These are phyloP conservation scores for Cyclospora cayetanensis DNA, from an alignment of 169 alveolate species.

Conservation along the genomic window DNA sequence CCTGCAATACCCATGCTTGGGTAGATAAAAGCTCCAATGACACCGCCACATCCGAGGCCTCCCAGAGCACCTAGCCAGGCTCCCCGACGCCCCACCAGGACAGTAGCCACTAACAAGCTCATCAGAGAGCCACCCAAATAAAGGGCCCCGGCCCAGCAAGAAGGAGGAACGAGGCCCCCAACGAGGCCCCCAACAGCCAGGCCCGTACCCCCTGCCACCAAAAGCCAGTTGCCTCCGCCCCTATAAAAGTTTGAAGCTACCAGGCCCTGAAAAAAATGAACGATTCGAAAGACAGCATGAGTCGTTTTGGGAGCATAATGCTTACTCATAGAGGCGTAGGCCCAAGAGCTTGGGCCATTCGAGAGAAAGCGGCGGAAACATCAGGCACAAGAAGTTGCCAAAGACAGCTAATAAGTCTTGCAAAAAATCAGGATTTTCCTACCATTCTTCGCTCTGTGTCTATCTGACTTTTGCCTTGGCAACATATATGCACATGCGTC, in stretches of 20 bases:
- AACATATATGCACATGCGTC: background rate
- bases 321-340: background rate
- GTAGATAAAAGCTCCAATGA: constrained; percentile 55
- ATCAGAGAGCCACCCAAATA: constrained; percentile 66
- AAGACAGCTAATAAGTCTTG: background rate
- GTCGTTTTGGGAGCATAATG: background rate
- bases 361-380: background rate
- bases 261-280: constrained; percentile 69
- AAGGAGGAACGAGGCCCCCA: constrained; percentile 68
- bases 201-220: constrained; percentile 66
- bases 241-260: constrained; percentile 74
- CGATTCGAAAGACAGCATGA: background rate
- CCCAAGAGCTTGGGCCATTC: background rate
- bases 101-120: constrained; percentile 26
- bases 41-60: constrained; percentile 68
- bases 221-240: constrained; percentile 81
- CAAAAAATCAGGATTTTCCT: background rate
- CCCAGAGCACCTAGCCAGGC: constrained; percentile 70
- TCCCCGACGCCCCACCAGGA: constrained; percentile 66
- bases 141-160: constrained; percentile 73
- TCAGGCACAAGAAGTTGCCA: no score
- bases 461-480: background rate
- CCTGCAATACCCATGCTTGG: constrained; percentile 48
- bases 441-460: background rate
- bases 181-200: constrained; percentile 61